Evolutionary conservation across 306 rosid genomes (phyloP).

Genomic region (Malus orientalis): DNA sequence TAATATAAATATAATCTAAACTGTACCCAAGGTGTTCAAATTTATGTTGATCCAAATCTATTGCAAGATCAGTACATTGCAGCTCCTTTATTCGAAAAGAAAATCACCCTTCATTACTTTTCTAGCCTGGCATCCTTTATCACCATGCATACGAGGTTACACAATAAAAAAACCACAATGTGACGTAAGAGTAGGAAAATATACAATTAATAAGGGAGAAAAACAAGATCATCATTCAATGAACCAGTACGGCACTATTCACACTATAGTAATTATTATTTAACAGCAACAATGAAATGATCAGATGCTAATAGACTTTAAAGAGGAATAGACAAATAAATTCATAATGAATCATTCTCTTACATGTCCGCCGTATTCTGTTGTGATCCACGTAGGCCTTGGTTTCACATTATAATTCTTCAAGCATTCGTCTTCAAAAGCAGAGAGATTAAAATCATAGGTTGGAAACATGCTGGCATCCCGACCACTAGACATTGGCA

Average conservation of each 20-base stretch:
- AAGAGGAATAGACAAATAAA: constrained; percentile 4
- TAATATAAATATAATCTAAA: background rate
- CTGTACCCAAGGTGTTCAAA: background rate
- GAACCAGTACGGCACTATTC: background rate
- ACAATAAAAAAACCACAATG: background rate
- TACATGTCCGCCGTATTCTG: constrained; percentile 78
- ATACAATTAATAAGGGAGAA: background rate
- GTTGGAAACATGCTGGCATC: constrained; percentile 62
- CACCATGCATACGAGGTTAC: background rate
- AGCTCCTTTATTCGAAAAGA: background rate
- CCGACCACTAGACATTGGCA: constrained; percentile 69
- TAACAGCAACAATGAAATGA: background rate
- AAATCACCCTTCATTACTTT: background rate
- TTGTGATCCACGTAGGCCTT: constrained; percentile 65
- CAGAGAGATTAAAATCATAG: constrained; percentile 43
- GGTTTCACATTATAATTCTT: constrained; percentile 42
- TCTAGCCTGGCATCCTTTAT: no score
- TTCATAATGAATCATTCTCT: constrained; percentile 18
- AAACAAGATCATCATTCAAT: background rate
- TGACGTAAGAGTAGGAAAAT: background rate
- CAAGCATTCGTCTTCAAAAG: constrained; percentile 49
- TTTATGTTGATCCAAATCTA: background rate
- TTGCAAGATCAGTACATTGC: background rate
- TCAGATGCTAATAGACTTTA: background rate
- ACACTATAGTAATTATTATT: background rate